Percentiles rank a stretch among this genome's conserved stretches.
Conservation (phyloP, 495 filamentous ascomycete genomes). For the Collariella sp. region DNA sequence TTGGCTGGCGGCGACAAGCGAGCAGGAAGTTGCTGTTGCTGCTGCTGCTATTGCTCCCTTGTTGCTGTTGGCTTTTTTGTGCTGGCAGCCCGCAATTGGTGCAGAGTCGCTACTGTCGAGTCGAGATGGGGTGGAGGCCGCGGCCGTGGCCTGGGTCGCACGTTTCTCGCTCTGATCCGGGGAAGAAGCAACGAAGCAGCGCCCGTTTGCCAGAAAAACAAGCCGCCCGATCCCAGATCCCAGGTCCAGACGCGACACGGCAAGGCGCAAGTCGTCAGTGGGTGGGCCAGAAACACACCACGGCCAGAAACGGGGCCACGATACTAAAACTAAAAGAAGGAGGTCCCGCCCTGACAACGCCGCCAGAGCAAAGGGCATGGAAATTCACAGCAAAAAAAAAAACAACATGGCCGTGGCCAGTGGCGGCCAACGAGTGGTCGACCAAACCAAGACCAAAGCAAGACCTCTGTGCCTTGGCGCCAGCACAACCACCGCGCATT, state of each 20-base stretch:
- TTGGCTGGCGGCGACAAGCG: conserved; percentile 2
- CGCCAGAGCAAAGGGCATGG: not conserved
- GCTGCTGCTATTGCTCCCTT: not conserved
- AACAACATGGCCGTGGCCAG: conserved; percentile 3
- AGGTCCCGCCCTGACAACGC: not conserved
- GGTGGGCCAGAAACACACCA: no score
- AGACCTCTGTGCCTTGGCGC: conserved; percentile 22
- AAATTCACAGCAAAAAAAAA: not conserved
- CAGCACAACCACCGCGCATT: conserved; percentile 15
- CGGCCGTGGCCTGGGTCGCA: conserved; percentile 2
- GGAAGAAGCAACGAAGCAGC: not conserved
- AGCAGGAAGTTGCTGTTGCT: not conserved
- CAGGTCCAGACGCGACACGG: conserved; percentile 4
- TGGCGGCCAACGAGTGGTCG: not conserved
- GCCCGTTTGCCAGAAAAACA: conserved; percentile 9
- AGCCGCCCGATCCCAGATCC: not conserved
- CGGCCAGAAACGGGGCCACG: not conserved
- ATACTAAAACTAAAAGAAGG: not conserved
- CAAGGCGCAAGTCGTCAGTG: conserved; percentile 4
- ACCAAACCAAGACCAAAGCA: conserved; percentile 2
- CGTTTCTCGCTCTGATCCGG: not conserved
- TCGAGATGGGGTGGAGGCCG: conserved; percentile 8
- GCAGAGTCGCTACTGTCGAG: not conserved
- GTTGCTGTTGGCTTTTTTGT: not conserved
- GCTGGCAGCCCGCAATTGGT: conserved; percentile 3